phyloP scores from a whole-genome alignment of 2,329 filamentous ascomycete genomes.

The Colletotrichum sp. region DNA sequence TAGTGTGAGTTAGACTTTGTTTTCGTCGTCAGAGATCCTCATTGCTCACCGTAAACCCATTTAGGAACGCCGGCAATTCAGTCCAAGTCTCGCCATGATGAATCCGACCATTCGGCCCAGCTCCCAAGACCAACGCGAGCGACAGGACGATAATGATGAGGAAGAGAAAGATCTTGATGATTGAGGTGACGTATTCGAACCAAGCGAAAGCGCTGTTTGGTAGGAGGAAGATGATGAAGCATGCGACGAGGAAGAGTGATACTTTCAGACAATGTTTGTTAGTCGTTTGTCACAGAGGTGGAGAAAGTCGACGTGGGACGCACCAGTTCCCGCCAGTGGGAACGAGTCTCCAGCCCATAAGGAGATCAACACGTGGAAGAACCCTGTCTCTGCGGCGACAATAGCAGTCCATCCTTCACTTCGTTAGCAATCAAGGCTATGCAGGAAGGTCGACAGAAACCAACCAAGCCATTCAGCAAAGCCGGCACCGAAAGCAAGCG shows the following conservation, averaged over 20 bases:
- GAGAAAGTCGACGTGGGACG: neutral
- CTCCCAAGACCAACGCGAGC: neutral
- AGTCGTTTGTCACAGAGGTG: neutral
- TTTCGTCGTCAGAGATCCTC: neutral
- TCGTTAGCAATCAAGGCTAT: neutral
- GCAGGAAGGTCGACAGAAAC: neutral
- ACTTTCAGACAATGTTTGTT: neutral
- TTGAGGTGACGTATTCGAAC: neutral
- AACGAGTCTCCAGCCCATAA: neutral
- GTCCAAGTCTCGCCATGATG: neutral
- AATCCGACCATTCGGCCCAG: neutral
- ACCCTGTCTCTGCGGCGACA: neutral
- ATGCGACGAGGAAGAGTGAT: neutral
- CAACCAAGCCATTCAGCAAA: conserved; percentile 30
- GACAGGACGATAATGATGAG: neutral
- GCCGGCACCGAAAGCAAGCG: conserved; percentile 41
- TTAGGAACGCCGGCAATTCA: neutral
- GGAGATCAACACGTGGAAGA: neutral
- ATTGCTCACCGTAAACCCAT: neutral
- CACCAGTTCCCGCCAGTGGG: neutral
- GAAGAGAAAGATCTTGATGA: neutral
- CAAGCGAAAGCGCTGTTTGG: neutral
- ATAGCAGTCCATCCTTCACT: neutral
- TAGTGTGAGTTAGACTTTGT: neutral
- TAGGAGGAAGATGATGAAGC: neutral